phyloP scores from a whole-genome alignment of 2,329 filamentous ascomycete genomes.

The Alternaria rosae region DNA sequence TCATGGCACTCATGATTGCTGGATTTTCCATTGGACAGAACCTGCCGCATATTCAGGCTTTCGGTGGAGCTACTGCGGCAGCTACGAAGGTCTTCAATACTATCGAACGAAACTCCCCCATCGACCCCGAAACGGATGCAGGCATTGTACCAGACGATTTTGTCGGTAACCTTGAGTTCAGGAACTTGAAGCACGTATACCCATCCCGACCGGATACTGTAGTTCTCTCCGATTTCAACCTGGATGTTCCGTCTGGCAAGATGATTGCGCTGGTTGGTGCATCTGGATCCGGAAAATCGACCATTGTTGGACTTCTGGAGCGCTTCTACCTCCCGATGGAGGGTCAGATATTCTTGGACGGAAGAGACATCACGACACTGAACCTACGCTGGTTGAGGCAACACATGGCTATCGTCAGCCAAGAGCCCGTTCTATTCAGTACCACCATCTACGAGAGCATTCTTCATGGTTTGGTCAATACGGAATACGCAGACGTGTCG shows the following conservation, averaged over 20 bases:
- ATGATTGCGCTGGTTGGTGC: conserved; percentile 92
- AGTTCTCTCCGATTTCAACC: conserved; percentile 83
- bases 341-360: conserved; percentile 81
- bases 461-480: conserved; percentile 87
- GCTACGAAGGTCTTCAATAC: conserved; percentile 92
- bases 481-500: conserved; percentile 70
- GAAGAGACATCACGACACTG: conserved; percentile 77
- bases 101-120: conserved; percentile 85
- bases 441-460: conserved; percentile 93
- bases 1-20: conserved; percentile 91
- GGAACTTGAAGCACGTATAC: conserved; percentile 89
- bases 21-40: conserved; percentile 82
- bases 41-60: conserved; percentile 81
- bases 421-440: conserved; percentile 90
- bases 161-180: conserved; percentile 79
- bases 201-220: conserved; percentile 89
- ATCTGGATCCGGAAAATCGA: conserved; percentile 93
- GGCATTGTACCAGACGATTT: conserved; percentile 78
- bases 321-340: conserved; percentile 91
- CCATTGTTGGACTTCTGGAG: conserved; percentile 90
- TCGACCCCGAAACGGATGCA: conserved; percentile 75
- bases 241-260: conserved; percentile 85
- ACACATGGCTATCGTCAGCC: conserved; percentile 90
- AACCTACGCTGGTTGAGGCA: conserved; percentile 92
- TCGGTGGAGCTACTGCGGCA: conserved; percentile 82